phyloP scores from a whole-genome alignment of 495 filamentous ascomycete genomes.

The Tuber calosporum region DNA sequence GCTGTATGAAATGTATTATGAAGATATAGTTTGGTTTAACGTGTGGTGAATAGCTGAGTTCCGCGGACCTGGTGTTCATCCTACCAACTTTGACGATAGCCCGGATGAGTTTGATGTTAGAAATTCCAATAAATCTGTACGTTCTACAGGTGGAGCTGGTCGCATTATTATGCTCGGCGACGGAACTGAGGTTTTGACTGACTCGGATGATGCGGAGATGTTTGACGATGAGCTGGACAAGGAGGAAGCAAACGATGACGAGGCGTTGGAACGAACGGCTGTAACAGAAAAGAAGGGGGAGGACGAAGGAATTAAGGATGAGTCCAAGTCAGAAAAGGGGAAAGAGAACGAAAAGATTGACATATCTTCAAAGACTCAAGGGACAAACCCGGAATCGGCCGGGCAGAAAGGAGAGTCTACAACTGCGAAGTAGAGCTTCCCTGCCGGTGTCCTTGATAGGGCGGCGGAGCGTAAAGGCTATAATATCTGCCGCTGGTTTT shows the following conservation, averaged over 20 bases:
- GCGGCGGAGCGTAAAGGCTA: neutral
- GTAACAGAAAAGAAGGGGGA: conserved; percentile 15
- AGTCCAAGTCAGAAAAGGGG: conserved; percentile 29
- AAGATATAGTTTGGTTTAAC: conserved; percentile 49
- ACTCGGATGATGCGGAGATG: conserved; percentile 81
- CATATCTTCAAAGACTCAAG: conserved; percentile 24
- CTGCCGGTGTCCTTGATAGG: neutral
- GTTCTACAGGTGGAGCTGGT: conserved; percentile 45
- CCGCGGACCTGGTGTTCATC: conserved; percentile 82
- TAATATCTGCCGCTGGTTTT: neutral
- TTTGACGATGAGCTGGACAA: conserved; percentile 79
- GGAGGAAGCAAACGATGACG: conserved; percentile 33
- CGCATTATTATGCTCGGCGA: conserved; percentile 91
- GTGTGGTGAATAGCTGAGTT: conserved; percentile 73
- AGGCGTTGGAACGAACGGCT: conserved; percentile 26
- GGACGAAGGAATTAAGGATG: conserved; percentile 30
- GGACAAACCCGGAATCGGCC: conserved; percentile 15
- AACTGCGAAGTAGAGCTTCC: neutral
- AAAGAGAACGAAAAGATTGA: conserved; percentile 37
- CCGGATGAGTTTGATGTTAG: conserved; percentile 81
- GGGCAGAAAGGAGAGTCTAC: neutral
- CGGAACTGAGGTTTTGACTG: conserved; percentile 80
- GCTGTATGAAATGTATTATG: conserved; percentile 28
- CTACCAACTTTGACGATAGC: conserved; percentile 77
- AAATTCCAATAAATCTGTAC: conserved; percentile 28